Evolutionary conservation across 768 basidiomycete species (phyloP).

Genomic region (Tulasnella sp.): DNA sequence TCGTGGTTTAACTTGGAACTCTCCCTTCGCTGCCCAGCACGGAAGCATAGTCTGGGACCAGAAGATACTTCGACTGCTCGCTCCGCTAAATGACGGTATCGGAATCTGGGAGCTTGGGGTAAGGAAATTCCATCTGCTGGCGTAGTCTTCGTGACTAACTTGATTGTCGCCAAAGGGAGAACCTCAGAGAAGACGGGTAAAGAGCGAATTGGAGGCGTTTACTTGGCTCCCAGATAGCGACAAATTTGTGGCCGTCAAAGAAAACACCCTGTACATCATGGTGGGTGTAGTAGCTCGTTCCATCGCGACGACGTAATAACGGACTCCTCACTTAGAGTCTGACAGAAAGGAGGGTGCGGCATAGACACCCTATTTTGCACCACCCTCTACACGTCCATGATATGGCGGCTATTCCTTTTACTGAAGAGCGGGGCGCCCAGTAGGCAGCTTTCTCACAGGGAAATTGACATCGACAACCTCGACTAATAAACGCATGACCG

Average conservation of each 20-base stretch:
- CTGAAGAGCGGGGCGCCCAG: not conserved
- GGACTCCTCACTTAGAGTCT: not conserved
- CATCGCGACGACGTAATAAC: not conserved
- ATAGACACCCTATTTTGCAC: not conserved
- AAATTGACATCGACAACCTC: not conserved
- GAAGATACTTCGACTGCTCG: constrained; percentile 62
- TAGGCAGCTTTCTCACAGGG: too few relatives aligned
- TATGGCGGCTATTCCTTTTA: not conserved
- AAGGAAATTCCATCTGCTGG: constrained; percentile 28
- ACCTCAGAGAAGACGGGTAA: constrained; percentile 59
- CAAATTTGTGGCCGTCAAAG: constrained; percentile 68
- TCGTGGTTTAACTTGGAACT: constrained; percentile 54
- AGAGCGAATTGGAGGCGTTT: constrained; percentile 55
- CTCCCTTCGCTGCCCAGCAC: constrained; percentile 59
- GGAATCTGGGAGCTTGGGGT: constrained; percentile 69
- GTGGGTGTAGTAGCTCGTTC: not conserved
- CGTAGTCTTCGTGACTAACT: not conserved
- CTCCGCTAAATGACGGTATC: constrained; percentile 59
- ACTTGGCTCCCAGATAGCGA: constrained; percentile 65
- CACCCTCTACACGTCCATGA: not conserved
- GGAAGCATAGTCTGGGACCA: constrained; percentile 70
- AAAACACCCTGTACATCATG: constrained; percentile 45
- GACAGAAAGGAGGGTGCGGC: not conserved
- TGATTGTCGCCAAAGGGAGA: constrained; percentile 49
- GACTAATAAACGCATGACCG: not conserved